Conservation (phyloP, 108 stramenopile species). For the Ochromonas danica region DNA sequence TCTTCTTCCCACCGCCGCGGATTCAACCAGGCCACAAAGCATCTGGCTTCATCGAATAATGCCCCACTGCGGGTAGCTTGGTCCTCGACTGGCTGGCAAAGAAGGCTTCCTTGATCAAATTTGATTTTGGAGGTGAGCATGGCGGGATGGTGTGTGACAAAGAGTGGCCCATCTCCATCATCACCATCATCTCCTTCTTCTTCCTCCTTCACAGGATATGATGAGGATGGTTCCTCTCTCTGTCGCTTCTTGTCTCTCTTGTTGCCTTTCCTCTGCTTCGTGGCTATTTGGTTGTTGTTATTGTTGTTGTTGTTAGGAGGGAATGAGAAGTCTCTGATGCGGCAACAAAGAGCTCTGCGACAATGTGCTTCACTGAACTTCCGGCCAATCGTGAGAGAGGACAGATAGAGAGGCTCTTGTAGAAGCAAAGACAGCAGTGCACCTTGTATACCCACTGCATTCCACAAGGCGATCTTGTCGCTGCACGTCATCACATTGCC, state of each 20-base stretch:
- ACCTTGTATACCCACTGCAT: conserved; percentile 27
- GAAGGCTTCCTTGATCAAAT: background rate
- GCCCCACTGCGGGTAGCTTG: too few relatives aligned
- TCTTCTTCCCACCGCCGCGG: too few relatives aligned
- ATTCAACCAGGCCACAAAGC: background rate
- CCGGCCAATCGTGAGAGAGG: background rate
- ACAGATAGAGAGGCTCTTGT: background rate
- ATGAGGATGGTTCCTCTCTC: background rate
- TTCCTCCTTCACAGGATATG: background rate
- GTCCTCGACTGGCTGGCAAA: too few relatives aligned
- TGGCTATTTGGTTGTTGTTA: background rate
- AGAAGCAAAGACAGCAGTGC: background rate
- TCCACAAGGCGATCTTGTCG: conserved; percentile 26
- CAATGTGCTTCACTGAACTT: conserved; percentile 21
- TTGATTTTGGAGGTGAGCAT: background rate
- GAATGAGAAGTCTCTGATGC: background rate
- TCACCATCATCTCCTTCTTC: too few relatives aligned
- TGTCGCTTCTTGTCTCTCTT: background rate
- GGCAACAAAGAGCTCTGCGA: conserved; percentile 19
- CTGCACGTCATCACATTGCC: conserved; percentile 24
- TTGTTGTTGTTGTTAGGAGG: too few relatives aligned
- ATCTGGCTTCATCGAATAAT: background rate
- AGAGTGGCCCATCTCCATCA: too few relatives aligned
- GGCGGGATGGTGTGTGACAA: background rate
- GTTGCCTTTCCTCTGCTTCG: background rate